Conservation (phyloP, 345 rosid species). For the Eucalyptus paniculata region DNA sequence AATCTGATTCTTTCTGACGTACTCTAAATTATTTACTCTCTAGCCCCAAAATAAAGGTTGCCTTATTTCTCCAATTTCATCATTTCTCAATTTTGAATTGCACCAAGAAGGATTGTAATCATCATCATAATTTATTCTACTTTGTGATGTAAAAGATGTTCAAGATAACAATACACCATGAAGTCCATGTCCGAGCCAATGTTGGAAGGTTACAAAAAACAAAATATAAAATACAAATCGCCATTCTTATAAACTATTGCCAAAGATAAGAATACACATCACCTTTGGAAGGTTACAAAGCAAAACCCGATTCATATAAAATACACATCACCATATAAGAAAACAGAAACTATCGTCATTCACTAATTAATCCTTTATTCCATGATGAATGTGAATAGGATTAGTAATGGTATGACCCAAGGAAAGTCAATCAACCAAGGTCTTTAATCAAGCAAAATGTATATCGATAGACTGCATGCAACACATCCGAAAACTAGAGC, state of each 20-base stretch:
- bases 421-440: not conserved
- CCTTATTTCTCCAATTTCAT: not conserved
- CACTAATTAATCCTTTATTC: not conserved
- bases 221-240: not conserved
- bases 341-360: not conserved
- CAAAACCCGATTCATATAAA: not conserved
- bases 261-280: not conserved
- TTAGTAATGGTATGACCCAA: accelerated
- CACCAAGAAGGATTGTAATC: not conserved
- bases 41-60: not conserved
- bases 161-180: not conserved
- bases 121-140: not conserved
- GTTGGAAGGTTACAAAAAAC: not conserved
- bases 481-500: not conserved
- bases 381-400: not conserved
- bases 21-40: not conserved
- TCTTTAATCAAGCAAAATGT: not conserved
- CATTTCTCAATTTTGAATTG: not conserved
- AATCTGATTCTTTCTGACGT: accelerated
- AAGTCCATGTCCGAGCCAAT: not conserved
- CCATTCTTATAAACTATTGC: not conserved
- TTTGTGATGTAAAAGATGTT: not conserved
- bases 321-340: not conserved
- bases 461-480: accelerated
- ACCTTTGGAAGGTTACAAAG: not conserved